Percentiles rank a stretch among this genome's conserved stretches.
These are phyloP conservation scores for Scheffersomyces titani DNA, from an alignment of 1,139 yeast species.

Conservation along the genomic window DNA sequence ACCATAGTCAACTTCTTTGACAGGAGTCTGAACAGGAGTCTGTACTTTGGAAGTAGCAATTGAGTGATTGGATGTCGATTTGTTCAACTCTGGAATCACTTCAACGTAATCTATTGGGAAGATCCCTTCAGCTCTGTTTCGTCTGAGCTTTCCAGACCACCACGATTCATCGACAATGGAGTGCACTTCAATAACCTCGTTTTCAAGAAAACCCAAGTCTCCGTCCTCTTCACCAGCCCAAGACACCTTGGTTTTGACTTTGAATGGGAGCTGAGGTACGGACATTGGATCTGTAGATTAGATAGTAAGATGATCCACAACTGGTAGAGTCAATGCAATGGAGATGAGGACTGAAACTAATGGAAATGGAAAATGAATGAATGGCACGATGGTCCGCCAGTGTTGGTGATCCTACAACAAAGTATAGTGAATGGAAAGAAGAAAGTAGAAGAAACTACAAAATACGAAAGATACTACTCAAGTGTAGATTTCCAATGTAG, in stretches of 20 bases:
- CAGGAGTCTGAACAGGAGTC: slow-evolving; percentile 19
- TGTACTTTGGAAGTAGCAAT: slow-evolving; percentile 12
- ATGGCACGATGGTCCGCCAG: not conserved
- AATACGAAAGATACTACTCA: not conserved
- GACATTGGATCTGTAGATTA: slow-evolving; percentile 1
- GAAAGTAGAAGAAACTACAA: not conserved
- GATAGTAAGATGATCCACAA: not conserved
- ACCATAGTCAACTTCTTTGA: slow-evolving; percentile 16
- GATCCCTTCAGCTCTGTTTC: slow-evolving; percentile 82
- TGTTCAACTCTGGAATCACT: slow-evolving; percentile 32
- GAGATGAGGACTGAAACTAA: not conserved
- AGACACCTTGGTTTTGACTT: slow-evolving; percentile 77
- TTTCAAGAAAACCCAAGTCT: slow-evolving; percentile 91
- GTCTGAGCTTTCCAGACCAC: slow-evolving; percentile 83
- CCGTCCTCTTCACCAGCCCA: slow-evolving; percentile 90
- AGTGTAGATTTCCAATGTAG: not conserved
- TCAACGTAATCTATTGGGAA: slow-evolving; percentile 91
- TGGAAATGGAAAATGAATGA: not conserved
- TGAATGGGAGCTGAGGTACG: slow-evolving; percentile 57
- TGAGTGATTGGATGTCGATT: slow-evolving; percentile 13
- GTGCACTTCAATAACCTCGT: slow-evolving; percentile 83
- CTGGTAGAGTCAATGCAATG: not conserved
- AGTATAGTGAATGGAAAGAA: not conserved
- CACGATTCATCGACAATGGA: slow-evolving; percentile 84
- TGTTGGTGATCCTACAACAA: not conserved